Conservation (phyloP, 345 rosid genomes). For the Hypericum androsaemum region DNA sequence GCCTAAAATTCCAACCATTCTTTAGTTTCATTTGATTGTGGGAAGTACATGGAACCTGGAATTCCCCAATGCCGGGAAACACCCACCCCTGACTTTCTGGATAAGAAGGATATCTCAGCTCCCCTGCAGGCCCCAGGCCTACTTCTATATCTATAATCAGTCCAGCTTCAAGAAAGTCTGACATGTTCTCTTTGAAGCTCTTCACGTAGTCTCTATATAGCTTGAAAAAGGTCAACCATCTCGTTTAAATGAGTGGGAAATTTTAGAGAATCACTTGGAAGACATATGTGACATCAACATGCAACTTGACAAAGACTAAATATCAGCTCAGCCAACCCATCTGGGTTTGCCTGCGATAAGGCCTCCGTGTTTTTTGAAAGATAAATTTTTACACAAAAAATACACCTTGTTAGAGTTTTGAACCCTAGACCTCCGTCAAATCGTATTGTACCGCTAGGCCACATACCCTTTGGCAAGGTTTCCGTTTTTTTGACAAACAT, state of each 20-base stretch:
- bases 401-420: too few species aligned
- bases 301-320: too few species aligned
- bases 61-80: conserved; percentile 82
- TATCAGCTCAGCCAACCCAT: too few species aligned
- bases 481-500: too few species aligned
- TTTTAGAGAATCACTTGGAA: too few species aligned
- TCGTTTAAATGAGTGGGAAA: neutral
- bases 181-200: conserved; percentile 67
- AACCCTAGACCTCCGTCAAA: too few species aligned
- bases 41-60: conserved; percentile 34
- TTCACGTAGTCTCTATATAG: conserved; percentile 69
- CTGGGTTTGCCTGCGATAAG: too few species aligned
- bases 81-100: conserved; percentile 66
- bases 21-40: neutral
- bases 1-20: neutral
- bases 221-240: conserved; percentile 23
- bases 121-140: conserved; percentile 90
- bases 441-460: too few species aligned
- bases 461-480: too few species aligned
- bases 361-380: too few species aligned
- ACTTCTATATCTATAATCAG: conserved; percentile 66
- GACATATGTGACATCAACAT: too few species aligned
- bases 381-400: too few species aligned
- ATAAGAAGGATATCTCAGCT: conserved; percentile 80
- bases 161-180: conserved; percentile 50